phyloP scores from a whole-genome alignment of 306 rosid species.

The Castanospermum australe region DNA sequence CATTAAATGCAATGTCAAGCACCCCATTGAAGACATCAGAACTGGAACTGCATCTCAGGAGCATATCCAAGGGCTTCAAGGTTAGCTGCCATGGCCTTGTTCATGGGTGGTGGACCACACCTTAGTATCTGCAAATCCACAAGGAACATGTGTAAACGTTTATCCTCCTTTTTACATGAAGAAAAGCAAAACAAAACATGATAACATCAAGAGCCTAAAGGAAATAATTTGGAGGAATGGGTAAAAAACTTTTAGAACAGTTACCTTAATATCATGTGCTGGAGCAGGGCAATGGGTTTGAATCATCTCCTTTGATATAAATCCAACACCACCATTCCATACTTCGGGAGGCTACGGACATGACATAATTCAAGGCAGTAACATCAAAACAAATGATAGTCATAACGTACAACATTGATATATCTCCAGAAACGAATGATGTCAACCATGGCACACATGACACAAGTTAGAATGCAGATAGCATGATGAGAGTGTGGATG shows the following conservation, averaged over 20 bases:
- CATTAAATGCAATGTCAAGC: slow-evolving; percentile 21
- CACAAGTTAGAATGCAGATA: neutral
- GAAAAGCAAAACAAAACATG: neutral
- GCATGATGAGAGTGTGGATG: slow-evolving; percentile 4
- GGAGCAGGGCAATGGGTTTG: slow-evolving; percentile 84
- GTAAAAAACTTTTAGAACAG: neutral
- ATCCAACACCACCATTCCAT: slow-evolving; percentile 94
- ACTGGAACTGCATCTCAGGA: slow-evolving; percentile 86
- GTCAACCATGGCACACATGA: neutral
- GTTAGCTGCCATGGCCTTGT: slow-evolving; percentile 91
- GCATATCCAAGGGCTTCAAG: slow-evolving; percentile 73
- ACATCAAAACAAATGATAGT: slow-evolving; percentile 4
- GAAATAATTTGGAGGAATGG: neutral
- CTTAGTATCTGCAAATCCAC: slow-evolving; percentile 65
- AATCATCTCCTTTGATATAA: slow-evolving; percentile 88
- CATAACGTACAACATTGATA: neutral
- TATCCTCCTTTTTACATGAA: neutral
- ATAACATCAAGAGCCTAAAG: neutral
- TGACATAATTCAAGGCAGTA: slow-evolving; percentile 4
- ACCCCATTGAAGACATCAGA: slow-evolving; percentile 48
- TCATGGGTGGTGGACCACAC: slow-evolving; percentile 99
- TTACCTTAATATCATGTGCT: slow-evolving; percentile 71
- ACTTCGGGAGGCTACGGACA: slow-evolving; percentile 80
- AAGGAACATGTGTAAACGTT: neutral
- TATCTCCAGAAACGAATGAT: neutral